phyloP scores from a whole-genome alignment of 257 asterid species.

The Echium plantagineum region DNA sequence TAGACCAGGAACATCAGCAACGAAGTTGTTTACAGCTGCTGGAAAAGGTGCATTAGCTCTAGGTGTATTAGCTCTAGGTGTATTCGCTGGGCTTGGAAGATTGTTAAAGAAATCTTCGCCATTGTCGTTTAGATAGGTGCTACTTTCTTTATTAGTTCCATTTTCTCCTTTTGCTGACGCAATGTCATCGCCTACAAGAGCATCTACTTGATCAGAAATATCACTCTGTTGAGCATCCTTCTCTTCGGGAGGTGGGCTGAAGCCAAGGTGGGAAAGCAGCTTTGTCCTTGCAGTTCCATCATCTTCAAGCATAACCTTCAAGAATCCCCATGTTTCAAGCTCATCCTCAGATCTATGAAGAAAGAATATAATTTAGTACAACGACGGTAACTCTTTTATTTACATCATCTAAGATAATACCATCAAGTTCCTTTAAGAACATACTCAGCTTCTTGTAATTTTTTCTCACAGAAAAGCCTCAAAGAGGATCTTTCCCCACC shows the following conservation, averaged over 20 bases:
- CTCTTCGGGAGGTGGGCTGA: conserved; percentile 52
- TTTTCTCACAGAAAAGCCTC: conserved; percentile 68
- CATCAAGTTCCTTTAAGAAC: conserved; percentile 8
- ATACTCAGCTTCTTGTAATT: conserved; percentile 80
- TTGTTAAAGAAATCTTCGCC: conserved; percentile 94
- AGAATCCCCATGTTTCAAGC: conserved; percentile 81
- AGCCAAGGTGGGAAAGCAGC: conserved; percentile 88
- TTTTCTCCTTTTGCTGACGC: conserved; percentile 31
- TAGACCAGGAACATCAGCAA: conserved; percentile 27
- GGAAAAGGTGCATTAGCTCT: conserved; percentile 70
- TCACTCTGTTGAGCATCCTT: conserved; percentile 31
- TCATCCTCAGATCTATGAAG: conserved; percentile 68
- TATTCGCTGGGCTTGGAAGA: conserved; percentile 89
- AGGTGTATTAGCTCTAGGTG: conserved; percentile 40
- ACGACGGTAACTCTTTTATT: background rate
- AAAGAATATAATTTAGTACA: conserved; percentile 1
- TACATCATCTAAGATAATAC: background rate
- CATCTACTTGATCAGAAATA: conserved; percentile 47
- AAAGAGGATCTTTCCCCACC: conserved; percentile 82
- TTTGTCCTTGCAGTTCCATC: conserved; percentile 90
- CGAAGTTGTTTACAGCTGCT: conserved; percentile 40
- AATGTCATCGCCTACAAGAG: conserved; percentile 48
- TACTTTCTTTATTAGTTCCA: conserved; percentile 35
- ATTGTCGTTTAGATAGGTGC: conserved; percentile 38
- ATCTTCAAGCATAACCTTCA: conserved; percentile 87